Evolutionary conservation across 2,329 filamentous ascomycete genomes (phyloP), one percentile per base, ranked within the genome.

Genomic region (Macrophomina tecta): DNA sequence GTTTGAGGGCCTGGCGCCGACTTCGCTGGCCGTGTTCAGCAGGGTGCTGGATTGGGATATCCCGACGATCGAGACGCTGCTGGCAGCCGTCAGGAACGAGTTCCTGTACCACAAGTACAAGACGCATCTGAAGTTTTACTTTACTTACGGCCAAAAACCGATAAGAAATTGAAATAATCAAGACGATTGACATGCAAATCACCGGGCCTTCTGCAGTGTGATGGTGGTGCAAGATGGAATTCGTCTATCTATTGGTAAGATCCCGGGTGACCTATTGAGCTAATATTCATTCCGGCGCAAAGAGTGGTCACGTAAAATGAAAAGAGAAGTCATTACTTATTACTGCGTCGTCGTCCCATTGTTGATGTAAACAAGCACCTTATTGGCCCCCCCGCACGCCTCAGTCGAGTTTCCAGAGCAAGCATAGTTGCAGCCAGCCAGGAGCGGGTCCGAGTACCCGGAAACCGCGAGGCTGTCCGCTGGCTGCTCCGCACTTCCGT

Each of bases 21-120:
- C 77, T 53, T 77, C 76, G 0, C 68, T 77, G 8, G 76, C 75
- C 64, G 74, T 78, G 61, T 69, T 77, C 36, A 76, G 75, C 55
- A 77, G 76, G 65, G 70, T 78, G 9, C 69, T 76, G 7, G 76
- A 76, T 68, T 78, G 76, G 76, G 72, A 69, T 48, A 75, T 77
- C 55, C 68, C 73, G 3, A 75, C 76, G 66, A 77, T 76, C 67
- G 73, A 72, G 55, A 68, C 77, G 61, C 70, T 77, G 40, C 77
- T 72, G 34, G 76, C 75, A 14, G 76, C 76, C 51, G 75, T 77
- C 18, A 69, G 72, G 1, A 71, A 72, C 38, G 75, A 78, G 23
- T 72, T 76, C n/a, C 68, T 75, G 12, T 71, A 75, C 62, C 68
- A 55, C 16, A 73, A 70, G 14, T 61, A 74, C 28, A 76, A 77